phyloP scores from a whole-genome alignment of 2,329 filamentous ascomycete species.

The Ophiosphaerella narmari region DNA sequence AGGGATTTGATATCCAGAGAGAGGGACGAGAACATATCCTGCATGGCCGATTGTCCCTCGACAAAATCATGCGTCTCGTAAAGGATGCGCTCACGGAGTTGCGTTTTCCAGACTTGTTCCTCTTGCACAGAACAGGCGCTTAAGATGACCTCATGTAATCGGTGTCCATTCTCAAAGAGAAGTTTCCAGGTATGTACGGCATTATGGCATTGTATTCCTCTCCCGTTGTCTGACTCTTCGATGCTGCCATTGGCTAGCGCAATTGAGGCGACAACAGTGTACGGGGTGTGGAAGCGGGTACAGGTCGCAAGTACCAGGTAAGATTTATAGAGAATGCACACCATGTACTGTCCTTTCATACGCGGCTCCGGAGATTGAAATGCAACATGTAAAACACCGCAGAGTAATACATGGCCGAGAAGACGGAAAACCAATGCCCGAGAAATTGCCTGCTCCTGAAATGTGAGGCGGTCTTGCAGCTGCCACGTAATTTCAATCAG shows the following conservation, averaged over 20 bases:
- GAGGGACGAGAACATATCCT: constrained; percentile 65
- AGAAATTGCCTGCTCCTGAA: constrained; percentile 62
- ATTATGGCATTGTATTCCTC: constrained; percentile 86
- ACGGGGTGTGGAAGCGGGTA: constrained; percentile 66
- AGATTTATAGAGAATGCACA: constrained; percentile 81
- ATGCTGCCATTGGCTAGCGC: constrained; percentile 67
- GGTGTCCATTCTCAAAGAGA: constrained; percentile 76
- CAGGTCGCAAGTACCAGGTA: constrained; percentile 76
- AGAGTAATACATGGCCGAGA: constrained; percentile 79
- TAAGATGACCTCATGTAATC: constrained; percentile 82
- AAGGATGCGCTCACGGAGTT: constrained; percentile 61
- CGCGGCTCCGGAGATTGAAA: constrained; percentile 71
- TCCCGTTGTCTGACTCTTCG: constrained; percentile 75
- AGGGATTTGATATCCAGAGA: constrained; percentile 73
- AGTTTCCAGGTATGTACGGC: constrained; percentile 92
- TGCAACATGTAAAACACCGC: constrained; percentile 80
- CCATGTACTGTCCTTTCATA: constrained; percentile 79
- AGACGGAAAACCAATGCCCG: constrained; percentile 65
- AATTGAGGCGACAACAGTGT: constrained; percentile 77
- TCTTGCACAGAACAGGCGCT: constrained; percentile 84
- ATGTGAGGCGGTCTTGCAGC: constrained; percentile 79
- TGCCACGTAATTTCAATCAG: constrained; percentile 82
- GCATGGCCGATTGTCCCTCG: constrained; percentile 53
- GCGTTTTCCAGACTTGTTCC: constrained; percentile 76
- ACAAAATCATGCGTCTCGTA: constrained; percentile 57